Conservation (phyloP, 495 filamentous ascomycete genomes). For the Penicillium crystallinum region DNA sequence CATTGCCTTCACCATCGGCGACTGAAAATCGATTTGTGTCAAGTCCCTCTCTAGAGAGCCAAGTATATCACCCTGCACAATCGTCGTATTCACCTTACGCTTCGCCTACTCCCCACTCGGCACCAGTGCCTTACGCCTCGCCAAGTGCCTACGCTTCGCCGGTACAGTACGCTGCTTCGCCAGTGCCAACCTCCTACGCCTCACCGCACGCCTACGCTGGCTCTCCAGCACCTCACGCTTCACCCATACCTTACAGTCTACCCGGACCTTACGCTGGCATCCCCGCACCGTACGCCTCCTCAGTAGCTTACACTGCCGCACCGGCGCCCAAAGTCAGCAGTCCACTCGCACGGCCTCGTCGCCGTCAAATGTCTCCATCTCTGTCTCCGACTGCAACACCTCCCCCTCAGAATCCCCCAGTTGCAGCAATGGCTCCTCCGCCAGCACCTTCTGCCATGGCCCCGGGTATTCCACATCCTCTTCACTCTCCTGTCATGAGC, state of each 20-base stretch:
- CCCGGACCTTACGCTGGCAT: slow-evolving; percentile 8
- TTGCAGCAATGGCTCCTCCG: not conserved
- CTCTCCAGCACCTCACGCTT: not conserved
- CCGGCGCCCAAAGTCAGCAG: slow-evolving; percentile 37
- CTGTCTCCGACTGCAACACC: slow-evolving; percentile 37
- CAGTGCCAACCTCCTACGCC: not conserved
- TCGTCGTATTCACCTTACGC: slow-evolving; percentile 8
- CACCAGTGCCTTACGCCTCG: slow-evolving; percentile 2
- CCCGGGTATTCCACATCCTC: slow-evolving; percentile 28
- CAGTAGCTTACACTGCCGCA: slow-evolving; percentile 23
- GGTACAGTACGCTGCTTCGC: slow-evolving; percentile 10
- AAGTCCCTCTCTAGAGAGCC: slow-evolving; percentile 20
- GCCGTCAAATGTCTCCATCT: slow-evolving; percentile 33
- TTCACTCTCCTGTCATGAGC: slow-evolving; percentile 38
- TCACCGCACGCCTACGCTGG: slow-evolving; percentile 1
- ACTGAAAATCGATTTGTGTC: slow-evolving; percentile 27
- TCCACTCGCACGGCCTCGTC: slow-evolving; percentile 36
- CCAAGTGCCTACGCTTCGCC: slow-evolving; percentile 12
- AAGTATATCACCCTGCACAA: slow-evolving; percentile 12
- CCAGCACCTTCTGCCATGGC: slow-evolving; percentile 18
- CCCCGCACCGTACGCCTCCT: slow-evolving; percentile 12
- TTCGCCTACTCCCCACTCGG: slow-evolving; percentile 17
- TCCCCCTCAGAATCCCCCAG: not conserved
- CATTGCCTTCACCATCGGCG: slow-evolving; percentile 28
- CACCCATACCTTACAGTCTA: slow-evolving; percentile 8